Evolutionary conservation across 768 basidiomycete genomes (phyloP).

Genomic region (Suillus fuscotomentosus): DNA sequence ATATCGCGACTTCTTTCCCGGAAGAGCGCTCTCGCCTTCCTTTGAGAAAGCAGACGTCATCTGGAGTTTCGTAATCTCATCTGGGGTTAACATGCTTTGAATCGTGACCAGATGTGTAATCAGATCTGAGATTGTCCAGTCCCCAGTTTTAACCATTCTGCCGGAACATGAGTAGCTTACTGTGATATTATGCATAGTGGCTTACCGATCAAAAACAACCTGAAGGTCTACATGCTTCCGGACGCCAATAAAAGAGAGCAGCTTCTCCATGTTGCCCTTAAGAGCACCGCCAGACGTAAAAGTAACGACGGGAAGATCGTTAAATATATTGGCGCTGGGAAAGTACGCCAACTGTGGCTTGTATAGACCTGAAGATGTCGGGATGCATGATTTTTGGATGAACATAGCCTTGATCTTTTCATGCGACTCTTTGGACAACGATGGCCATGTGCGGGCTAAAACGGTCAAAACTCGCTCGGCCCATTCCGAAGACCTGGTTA

Average conservation of each 20-base stretch:
- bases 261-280: slow-evolving; percentile 70
- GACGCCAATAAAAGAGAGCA: slow-evolving; percentile 75
- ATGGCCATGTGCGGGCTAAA: slow-evolving; percentile 72
- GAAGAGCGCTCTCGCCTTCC: slow-evolving; percentile 37
- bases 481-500: slow-evolving; percentile 67
- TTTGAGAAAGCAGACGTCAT: slow-evolving; percentile 75
- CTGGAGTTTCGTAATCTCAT: slow-evolving; percentile 55
- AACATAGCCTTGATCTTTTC: slow-evolving; percentile 42
- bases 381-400: slow-evolving; percentile 46
- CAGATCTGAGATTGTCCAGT: slow-evolving; percentile 86
- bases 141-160: slow-evolving; percentile 87
- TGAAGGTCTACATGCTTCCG: slow-evolving; percentile 92
- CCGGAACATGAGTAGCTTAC: not conserved
- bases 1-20: slow-evolving; percentile 40
- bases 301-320: slow-evolving; percentile 80
- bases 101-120: slow-evolving; percentile 87
- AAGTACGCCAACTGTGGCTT: slow-evolving; percentile 78
- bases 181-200: not conserved
- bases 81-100: slow-evolving; percentile 53
- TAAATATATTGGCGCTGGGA: slow-evolving; percentile 80
- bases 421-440: slow-evolving; percentile 48
- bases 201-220: slow-evolving; percentile 84
- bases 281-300: slow-evolving; percentile 62
- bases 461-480: slow-evolving; percentile 75
- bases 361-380: slow-evolving; percentile 60